Evolutionary conservation across 2,329 filamentous ascomycete species (phyloP).

Genomic region (Ophiostoma montium): DNA sequence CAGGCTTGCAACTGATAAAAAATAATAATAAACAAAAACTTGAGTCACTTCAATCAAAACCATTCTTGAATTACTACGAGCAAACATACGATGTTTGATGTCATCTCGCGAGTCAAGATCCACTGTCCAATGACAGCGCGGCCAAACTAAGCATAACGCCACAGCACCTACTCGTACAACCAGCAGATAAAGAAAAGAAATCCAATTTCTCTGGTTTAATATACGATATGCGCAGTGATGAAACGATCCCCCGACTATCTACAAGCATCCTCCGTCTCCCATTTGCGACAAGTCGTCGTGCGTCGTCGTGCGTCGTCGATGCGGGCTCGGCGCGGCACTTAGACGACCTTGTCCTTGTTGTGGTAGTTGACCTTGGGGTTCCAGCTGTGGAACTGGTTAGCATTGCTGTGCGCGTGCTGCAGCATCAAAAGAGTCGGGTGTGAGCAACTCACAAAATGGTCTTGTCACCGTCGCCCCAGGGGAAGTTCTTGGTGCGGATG

Average conservation of each 20-base stretch:
- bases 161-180: too few species aligned
- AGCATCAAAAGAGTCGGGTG: neutral
- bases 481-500: constrained; percentile 90
- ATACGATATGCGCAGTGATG: neutral
- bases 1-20: too few species aligned
- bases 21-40: too few species aligned
- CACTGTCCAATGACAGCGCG: too few species aligned
- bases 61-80: too few species aligned
- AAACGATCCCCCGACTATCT: neutral
- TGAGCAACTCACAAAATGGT: constrained; percentile 14
- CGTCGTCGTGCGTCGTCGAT: neutral
- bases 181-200: neutral
- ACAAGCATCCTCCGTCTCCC: neutral
- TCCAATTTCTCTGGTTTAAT: neutral
- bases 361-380: constrained; percentile 93
- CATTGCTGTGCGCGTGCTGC: neutral
- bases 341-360: constrained; percentile 64
- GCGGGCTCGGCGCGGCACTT: neutral
- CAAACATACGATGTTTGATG: too few species aligned
- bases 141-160: too few species aligned
- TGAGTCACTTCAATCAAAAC: too few species aligned
- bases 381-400: constrained; percentile 48
- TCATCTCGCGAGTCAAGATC: too few species aligned
- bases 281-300: neutral
- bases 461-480: constrained; percentile 94